Percentiles rank a stretch among this genome's conserved stretches.
phyloP scores from a whole-genome alignment of 805 yeast species.

The Saturnispora dispora region DNA sequence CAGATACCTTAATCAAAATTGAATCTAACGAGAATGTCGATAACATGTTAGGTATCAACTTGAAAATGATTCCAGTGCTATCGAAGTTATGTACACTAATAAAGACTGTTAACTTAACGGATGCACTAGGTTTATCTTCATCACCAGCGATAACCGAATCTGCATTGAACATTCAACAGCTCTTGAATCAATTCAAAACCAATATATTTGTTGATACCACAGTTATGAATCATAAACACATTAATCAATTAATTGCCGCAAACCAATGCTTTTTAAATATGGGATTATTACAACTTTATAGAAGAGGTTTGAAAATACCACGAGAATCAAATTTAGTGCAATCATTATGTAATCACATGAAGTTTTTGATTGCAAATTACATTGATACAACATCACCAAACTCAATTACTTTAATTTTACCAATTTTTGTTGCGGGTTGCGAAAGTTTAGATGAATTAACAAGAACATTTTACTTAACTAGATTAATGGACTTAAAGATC shows the following conservation, averaged over 20 bases:
- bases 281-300: slow-evolving; percentile 47
- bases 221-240: slow-evolving; percentile 9
- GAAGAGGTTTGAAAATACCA: slow-evolving; percentile 45
- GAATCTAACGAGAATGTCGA: slow-evolving; percentile 42
- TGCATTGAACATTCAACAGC: slow-evolving; percentile 34
- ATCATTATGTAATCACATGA: slow-evolving; percentile 35
- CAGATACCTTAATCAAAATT: slow-evolving; percentile 13
- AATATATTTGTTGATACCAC: slow-evolving; percentile 7
- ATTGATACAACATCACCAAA: slow-evolving; percentile 41
- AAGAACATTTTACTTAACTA: slow-evolving; percentile 30
- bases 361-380: slow-evolving; percentile 28
- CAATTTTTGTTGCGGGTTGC: slow-evolving; percentile 50
- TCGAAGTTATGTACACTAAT: slow-evolving; percentile 39
- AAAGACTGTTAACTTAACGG: slow-evolving; percentile 21
- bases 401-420: slow-evolving; percentile 47
- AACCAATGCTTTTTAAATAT: slow-evolving; percentile 44
- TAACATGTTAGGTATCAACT: slow-evolving; percentile 57
- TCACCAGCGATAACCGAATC: slow-evolving; percentile 21
- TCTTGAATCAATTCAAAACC: slow-evolving; percentile 23
- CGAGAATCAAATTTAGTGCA: slow-evolving; percentile 39
- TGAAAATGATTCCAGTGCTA: slow-evolving; percentile 48
- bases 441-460: slow-evolving; percentile 35
- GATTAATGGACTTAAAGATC: slow-evolving; percentile 34
- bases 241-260: slow-evolving; percentile 32
- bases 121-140: slow-evolving; percentile 4